A percentile compares a stretch with the other conserved stretches of the same genome.
Conservation (phyloP, 306 rosid species). For the Hippophae rhamnoides region DNA sequence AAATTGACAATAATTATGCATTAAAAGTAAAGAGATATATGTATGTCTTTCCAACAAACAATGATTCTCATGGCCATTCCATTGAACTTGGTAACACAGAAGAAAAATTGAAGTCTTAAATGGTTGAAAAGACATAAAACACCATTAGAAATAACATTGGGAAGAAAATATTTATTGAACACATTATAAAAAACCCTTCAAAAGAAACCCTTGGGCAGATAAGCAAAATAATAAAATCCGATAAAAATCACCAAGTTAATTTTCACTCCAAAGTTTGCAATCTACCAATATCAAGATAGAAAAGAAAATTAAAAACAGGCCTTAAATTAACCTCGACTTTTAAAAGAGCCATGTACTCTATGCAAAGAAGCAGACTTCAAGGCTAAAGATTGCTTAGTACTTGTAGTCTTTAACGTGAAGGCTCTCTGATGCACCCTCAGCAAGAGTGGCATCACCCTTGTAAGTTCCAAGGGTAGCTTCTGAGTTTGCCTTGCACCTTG, state of each 20-base stretch:
- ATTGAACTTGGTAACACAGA: too few species aligned
- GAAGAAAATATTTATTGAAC: too few species aligned
- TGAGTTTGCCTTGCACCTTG: constrained; percentile 62
- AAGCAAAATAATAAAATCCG: background rate
- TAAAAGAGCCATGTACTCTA: background rate
- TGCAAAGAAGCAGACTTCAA: background rate
- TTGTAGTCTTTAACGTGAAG: constrained; percentile 59
- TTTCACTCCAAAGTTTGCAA: background rate
- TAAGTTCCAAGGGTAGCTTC: constrained; percentile 69
- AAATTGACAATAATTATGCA: too few species aligned
- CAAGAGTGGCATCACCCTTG: constrained; percentile 49
- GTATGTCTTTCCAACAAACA: too few species aligned
- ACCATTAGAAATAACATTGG: too few species aligned
- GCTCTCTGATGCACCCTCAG: constrained; percentile 58
- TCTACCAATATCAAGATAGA: background rate
- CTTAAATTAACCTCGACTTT: background rate
- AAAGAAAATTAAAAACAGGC: background rate
- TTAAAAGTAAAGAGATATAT: too few species aligned
- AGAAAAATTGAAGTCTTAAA: too few species aligned
- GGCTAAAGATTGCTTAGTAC: constrained; percentile 13
- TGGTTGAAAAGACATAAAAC: too few species aligned
- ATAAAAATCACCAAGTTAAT: constrained; percentile 1
- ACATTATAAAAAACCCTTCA: too few species aligned
- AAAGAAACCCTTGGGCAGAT: too few species aligned
- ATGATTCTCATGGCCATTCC: too few species aligned